Evolutionary conservation across 2,329 filamentous ascomycete genomes (phyloP), one percentile per base, ranked within the genome.

Genomic region (Aspergillus phoenicis): DNA sequence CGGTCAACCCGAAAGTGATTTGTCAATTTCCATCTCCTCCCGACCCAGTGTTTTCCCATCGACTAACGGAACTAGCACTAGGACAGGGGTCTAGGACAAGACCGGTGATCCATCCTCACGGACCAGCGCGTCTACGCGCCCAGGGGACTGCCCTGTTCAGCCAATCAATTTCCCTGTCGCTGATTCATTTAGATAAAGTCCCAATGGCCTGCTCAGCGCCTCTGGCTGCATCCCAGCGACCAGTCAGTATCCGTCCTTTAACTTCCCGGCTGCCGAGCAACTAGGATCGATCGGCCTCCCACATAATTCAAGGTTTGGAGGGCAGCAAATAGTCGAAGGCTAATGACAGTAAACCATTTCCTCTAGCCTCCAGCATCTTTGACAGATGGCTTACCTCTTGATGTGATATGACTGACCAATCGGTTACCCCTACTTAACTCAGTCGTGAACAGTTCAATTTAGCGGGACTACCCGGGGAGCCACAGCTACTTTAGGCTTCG

Each of bases 21-120:
- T 49, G 24, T 49, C 45, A 28, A 49, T 22, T 49, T 20, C 6
- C 39, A 17, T 43, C n/a, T n/a, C n/a, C 24, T 26, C 22, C 45
- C 24, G 45, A 28, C 24, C 45, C 45, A 28, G 22, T 26, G 45
- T 28, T 49, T 26, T 11, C 43, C 33, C 33, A 36, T 49, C 8
- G 45, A 49, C 45, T 49, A 26, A 28, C 41, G 24, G 26, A 49
- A 30, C 45, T 49, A 49, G 24, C 24, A 49, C 49, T 28, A 36
- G 49, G n/a, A 38, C 22, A 58, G 48, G 52, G 36, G 49, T 58
- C 61, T 56, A 63, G 60, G 62, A 58, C 43, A 26, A 58, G 45
- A 28, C 60, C 60, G 60, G 53, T 51, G 45, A 56, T 52, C 52
- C 38, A 59, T 54, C 47, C 52, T 52, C 57, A 62, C 52, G 52